These are phyloP conservation scores for Ceratocystis diversiconidia DNA, from an alignment of 2,329 filamentous ascomycete species.

Conservation along the genomic window DNA sequence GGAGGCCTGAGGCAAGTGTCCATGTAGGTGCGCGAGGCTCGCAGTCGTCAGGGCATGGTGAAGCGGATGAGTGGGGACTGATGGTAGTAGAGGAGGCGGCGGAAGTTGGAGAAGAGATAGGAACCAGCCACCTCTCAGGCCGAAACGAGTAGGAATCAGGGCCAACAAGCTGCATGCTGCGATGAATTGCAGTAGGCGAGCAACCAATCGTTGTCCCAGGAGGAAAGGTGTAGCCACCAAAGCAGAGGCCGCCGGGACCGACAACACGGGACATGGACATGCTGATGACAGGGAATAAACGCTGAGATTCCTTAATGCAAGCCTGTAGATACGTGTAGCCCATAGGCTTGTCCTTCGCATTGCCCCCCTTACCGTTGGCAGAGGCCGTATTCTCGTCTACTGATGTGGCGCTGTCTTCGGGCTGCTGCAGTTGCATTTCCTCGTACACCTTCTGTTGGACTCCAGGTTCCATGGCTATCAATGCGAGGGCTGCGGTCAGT, in stretches of 20 bases:
- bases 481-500: conserved; percentile 34
- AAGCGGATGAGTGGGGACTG: neutral
- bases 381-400: neutral
- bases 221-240: conserved; percentile 31
- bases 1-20: conserved; percentile 9
- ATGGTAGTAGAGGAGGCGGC: neutral
- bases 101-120: neutral
- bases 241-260: conserved; percentile 25
- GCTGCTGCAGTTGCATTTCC: conserved; percentile 20
- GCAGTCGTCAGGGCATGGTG: neutral
- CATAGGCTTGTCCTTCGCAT: neutral
- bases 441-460: conserved; percentile 25
- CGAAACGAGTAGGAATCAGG: conserved; percentile 30
- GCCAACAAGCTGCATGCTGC: conserved; percentile 37
- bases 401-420: neutral
- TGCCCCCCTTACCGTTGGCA: neutral
- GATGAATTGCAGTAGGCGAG: conserved; percentile 36
- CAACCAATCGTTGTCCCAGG: conserved; percentile 37
- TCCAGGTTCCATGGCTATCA: conserved; percentile 30
- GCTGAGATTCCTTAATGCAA: conserved; percentile 37
- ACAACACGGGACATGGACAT: conserved; percentile 38
- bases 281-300: conserved; percentile 36
- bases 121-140: conserved; percentile 33
- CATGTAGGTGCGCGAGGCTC: neutral
- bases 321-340: conserved; percentile 29